These are phyloP conservation scores for Metschnikowia arizonensis DNA, from an alignment of 805 yeast species.

Conservation along the genomic window DNA sequence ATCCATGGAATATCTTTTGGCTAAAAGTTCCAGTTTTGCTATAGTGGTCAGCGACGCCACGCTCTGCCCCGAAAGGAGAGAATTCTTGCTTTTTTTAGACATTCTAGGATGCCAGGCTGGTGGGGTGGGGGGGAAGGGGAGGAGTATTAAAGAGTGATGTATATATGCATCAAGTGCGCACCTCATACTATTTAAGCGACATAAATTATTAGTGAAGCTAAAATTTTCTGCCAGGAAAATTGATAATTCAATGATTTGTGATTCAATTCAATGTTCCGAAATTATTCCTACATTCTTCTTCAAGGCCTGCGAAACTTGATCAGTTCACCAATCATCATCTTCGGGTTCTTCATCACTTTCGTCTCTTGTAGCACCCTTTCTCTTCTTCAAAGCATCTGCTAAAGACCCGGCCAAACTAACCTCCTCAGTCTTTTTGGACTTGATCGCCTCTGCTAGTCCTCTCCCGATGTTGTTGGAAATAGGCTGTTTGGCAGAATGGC, in stretches of 20 bases:
- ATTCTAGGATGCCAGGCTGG: slow-evolving; percentile 2
- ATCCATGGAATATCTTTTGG: slow-evolving; percentile 36
- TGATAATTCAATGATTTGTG: neutral
- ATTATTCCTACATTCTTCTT: neutral
- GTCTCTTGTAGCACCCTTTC: slow-evolving; percentile 60
- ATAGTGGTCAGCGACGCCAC: slow-evolving; percentile 18
- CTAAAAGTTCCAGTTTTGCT: slow-evolving; percentile 30
- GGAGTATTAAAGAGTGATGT: neutral
- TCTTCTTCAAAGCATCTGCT: slow-evolving; percentile 80
- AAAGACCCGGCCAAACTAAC: slow-evolving; percentile 71
- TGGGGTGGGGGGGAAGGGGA: too few species aligned
- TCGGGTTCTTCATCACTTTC: slow-evolving; percentile 70
- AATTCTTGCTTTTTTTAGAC: slow-evolving; percentile 16
- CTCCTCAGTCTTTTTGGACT: slow-evolving; percentile 59
- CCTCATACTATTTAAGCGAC: neutral
- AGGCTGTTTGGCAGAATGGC: slow-evolving; percentile 4
- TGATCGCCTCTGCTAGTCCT: slow-evolving; percentile 67
- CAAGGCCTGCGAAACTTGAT: too few species aligned
- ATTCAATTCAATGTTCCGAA: too few species aligned
- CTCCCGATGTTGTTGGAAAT: slow-evolving; percentile 33
- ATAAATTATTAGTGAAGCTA: too few species aligned
- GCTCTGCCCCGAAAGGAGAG: slow-evolving; percentile 14
- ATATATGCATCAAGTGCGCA: slow-evolving; percentile 2
- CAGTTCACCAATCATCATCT: slow-evolving; percentile 37
- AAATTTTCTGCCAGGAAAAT: too few species aligned